These are phyloP conservation scores for Fusarium nurragi DNA, from an alignment of 2,329 filamentous ascomycete genomes.

Conservation along the genomic window DNA sequence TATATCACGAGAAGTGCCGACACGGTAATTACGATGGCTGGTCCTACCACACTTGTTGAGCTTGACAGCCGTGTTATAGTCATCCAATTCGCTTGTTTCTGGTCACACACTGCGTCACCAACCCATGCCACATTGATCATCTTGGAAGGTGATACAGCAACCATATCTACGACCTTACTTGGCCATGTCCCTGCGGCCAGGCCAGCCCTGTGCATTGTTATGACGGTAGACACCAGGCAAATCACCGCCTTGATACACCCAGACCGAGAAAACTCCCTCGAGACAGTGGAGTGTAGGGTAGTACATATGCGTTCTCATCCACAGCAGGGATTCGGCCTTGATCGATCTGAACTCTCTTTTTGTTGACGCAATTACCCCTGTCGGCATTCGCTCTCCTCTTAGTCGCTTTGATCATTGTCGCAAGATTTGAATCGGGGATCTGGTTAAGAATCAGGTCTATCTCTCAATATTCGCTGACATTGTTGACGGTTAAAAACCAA, in stretches of 20 bases:
- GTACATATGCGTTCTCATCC: conserved; percentile 9
- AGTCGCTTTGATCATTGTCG: neutral
- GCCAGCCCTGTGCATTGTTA: conserved; percentile 6
- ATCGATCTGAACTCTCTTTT: conserved; percentile 16
- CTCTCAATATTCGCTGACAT: neutral
- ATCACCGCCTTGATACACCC: neutral
- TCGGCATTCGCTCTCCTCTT: neutral
- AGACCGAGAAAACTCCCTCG: neutral
- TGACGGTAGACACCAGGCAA: neutral
- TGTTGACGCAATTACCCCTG: conserved; percentile 10
- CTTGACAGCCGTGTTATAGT: neutral
- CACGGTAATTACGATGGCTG: conserved; percentile 6
- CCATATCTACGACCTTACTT: neutral
- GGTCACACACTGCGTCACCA: conserved; percentile 14
- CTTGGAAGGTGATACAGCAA: neutral
- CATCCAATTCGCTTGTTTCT: conserved; percentile 21
- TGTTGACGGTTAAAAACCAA: neutral
- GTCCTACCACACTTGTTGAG: neutral
- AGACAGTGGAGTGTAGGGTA: conserved; percentile 5
- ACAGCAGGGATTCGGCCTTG: conserved; percentile 23
- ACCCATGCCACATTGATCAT: neutral
- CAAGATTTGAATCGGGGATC: neutral
- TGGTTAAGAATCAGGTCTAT: neutral
- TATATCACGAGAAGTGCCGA: conserved; percentile 14
- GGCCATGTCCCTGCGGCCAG: neutral